Base-by-base conservation (phyloP, 1,284 basidiomycete genomes). In the Papiliotrema nemorosa region DNA sequence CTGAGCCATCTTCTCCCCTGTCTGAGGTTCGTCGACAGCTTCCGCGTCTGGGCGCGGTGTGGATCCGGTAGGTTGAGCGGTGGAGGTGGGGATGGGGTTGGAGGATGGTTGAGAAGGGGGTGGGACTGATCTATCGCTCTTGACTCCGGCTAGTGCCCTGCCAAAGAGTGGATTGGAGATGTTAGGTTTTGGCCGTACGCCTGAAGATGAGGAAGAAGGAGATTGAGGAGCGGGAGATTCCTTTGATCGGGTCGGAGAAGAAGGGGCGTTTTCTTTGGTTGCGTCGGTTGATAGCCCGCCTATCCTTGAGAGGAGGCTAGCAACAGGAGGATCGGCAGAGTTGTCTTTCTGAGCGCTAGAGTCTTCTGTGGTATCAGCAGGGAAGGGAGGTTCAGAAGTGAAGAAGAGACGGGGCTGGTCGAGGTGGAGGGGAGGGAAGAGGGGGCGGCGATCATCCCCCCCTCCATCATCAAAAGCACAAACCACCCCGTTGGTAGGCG, bases 101-200 rank as follows among this genome's bases (percentile, higher is more conserved):
- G 29, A 31, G 14, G 29, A 31, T 31, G 29, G 14, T 31, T 31
- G 29, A 7, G 29, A 7, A 7, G 29, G 14, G 29, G 29, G 16
- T 4, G 44, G n/a, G 26, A 46, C 21, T 24, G 51, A 45, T 42
- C 55, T 41, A 44, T 61, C 58, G 16, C 64, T 47, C 47, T 66
- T 70, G 18, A 66, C 66, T 16, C 67, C 66, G 20, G 70, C 68
- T 25, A 69, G 54, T n/a, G 67, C 66, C 55, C 52, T 60, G 21
- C 66, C 67, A 31, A 72, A 70, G 25, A 72, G 54, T n/a, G 50
- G 40, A 37, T 59, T 62, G 7, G 60, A 49, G 14, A 58, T 59
- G 35, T 62, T 54, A 3, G 60, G 54, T 46, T 63, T 63, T 1
- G 69, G 67, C 38, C 61, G 57, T 18, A 40, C 9, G 38, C 46